These are phyloP conservation scores for Asclepias syriaca DNA, from an alignment of 257 asterid genomes.

Conservation along the genomic window DNA sequence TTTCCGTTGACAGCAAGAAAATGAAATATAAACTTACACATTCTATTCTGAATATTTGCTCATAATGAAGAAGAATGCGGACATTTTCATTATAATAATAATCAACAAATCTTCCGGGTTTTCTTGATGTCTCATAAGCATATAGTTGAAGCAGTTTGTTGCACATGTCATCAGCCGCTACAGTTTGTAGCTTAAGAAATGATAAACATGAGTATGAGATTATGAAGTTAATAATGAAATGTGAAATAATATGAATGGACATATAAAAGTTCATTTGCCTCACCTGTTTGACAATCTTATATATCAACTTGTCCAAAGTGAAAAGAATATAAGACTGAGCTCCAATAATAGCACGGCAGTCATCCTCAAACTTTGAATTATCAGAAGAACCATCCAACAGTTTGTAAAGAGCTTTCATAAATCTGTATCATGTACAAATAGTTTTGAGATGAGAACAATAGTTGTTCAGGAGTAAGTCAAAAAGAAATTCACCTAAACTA, in stretches of 20 bases:
- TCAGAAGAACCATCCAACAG: slow-evolving; percentile 82
- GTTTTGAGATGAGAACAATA: slow-evolving; percentile 18
- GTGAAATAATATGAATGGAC: not conserved
- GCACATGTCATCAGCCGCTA: slow-evolving; percentile 69
- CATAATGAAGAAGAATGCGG: slow-evolving; percentile 61
- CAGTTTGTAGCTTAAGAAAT: slow-evolving; percentile 46
- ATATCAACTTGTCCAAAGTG: slow-evolving; percentile 90
- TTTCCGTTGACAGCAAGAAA: slow-evolving; percentile 1
- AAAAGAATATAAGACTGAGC: slow-evolving; percentile 82
- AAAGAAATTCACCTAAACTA: slow-evolving; percentile 17
- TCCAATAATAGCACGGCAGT: slow-evolving; percentile 86
- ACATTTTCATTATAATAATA: slow-evolving; percentile 67
- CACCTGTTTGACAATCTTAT: slow-evolving; percentile 86
- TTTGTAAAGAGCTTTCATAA: slow-evolving; percentile 69
- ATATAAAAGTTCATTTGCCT: slow-evolving; percentile 8
- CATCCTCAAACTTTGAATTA: slow-evolving; percentile 87
- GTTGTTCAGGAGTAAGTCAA: slow-evolving; percentile 14
- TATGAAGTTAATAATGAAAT: not conserved
- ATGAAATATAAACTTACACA: slow-evolving; percentile 47
- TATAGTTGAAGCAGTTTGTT: slow-evolving; percentile 68
- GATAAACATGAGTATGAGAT: not conserved
- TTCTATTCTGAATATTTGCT: slow-evolving; percentile 74
- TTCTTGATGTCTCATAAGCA: slow-evolving; percentile 76
- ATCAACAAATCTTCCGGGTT: slow-evolving; percentile 46
- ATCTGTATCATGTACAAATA: slow-evolving; percentile 44